phyloP scores from a whole-genome alignment of 768 basidiomycete species.

The Dentipellis sp. region DNA sequence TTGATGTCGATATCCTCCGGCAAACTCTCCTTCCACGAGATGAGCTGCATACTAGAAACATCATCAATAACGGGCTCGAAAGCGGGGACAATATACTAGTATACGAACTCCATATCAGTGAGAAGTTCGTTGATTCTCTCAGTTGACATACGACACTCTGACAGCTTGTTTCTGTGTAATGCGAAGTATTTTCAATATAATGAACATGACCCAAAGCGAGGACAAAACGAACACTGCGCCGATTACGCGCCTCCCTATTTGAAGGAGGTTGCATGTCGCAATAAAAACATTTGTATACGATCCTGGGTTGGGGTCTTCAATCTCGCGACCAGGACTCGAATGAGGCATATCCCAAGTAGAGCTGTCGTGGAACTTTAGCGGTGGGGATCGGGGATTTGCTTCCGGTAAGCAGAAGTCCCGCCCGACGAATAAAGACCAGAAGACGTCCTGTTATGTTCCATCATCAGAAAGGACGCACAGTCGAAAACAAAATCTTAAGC shows the following conservation, averaged over 20 bases:
- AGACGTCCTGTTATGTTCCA: conserved; percentile 35
- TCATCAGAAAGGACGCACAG: not conserved
- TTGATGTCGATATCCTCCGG: conserved; percentile 9
- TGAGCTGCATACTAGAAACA: conserved; percentile 10
- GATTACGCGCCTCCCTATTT: conserved; percentile 10
- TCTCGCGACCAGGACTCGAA: conserved; percentile 37
- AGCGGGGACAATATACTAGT: not conserved
- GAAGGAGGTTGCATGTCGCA: conserved; percentile 11
- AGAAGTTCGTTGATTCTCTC: conserved; percentile 9
- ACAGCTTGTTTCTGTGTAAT: conserved; percentile 6
- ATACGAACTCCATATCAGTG: conserved; percentile 13
- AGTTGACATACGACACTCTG: conserved; percentile 3
- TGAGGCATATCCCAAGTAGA: conserved; percentile 35
- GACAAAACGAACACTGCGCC: conserved; percentile 10
- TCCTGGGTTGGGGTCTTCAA: conserved; percentile 14
- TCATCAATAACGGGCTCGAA: not conserved
- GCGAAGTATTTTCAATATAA: not conserved
- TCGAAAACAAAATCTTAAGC: not conserved
- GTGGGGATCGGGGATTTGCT: conserved; percentile 19
- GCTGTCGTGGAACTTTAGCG: not conserved
- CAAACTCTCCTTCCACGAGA: conserved; percentile 11
- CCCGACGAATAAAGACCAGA: conserved; percentile 58
- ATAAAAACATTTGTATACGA: conserved; percentile 9
- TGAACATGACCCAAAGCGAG: not conserved
- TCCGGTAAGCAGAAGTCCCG: conserved; percentile 44